These are phyloP conservation scores for Magnolia officinalis DNA, from an alignment of 164 flowering plant genomes.

Conservation along the genomic window DNA sequence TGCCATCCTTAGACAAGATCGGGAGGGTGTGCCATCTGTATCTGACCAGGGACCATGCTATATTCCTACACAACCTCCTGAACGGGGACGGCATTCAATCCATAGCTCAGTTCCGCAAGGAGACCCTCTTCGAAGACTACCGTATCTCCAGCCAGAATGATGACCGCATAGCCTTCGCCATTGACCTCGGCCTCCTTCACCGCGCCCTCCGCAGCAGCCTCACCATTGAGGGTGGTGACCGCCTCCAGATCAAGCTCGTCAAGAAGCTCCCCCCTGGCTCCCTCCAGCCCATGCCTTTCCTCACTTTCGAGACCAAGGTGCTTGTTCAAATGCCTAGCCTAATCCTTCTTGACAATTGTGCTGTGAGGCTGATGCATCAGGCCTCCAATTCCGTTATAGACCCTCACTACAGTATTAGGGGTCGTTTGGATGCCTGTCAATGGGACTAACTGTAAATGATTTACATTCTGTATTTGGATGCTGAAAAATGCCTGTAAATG, in stretches of 20 bases:
- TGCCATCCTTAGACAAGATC: constrained; percentile 84
- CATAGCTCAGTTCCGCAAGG: constrained; percentile 73
- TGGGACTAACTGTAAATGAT: no score
- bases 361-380: no score
- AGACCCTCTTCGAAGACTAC: constrained; percentile 76
- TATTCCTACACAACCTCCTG: constrained; percentile 92
- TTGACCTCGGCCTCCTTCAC: constrained; percentile 73
- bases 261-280: constrained; percentile 77
- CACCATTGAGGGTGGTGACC: constrained; percentile 41
- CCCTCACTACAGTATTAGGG: no score
- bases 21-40: constrained; percentile 75
- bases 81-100: constrained; percentile 69
- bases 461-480: no score
- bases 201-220: constrained; percentile 82
- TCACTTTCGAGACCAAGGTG: constrained; percentile 74
- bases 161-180: constrained; percentile 75
- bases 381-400: no score
- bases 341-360: no score
- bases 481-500: no score
- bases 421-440: neutral
- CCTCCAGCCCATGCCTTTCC: constrained; percentile 70
- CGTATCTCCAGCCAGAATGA: constrained; percentile 84
- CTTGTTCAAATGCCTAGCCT: neutral
- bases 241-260: constrained; percentile 78
- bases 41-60: constrained; percentile 63